Evolutionary conservation across 2,329 filamentous ascomycete species (phyloP), one percentile per base, ranked within the genome.

Genomic region (Cercospora sp.): DNA sequence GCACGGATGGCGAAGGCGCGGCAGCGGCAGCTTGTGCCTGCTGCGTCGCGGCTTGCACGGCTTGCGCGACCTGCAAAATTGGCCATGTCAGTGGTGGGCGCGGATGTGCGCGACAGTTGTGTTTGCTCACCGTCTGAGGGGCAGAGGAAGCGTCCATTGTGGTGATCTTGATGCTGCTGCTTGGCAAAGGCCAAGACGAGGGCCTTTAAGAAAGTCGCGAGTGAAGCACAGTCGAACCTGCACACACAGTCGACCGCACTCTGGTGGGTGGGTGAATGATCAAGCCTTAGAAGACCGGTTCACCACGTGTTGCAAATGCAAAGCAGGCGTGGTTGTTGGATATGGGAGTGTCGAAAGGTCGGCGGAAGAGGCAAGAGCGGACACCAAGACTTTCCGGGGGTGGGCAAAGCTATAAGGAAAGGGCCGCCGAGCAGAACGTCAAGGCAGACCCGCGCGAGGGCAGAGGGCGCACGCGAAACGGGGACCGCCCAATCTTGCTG

Each of bases 61-160:
- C 75, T 69, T 77, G 74, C 48, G 75, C 75, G 69, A 76, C 71
- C 26, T 72, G 72, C 63, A 72, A 70, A 28, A n/a, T n/a, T 20
- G 9, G 60, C 20, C 45, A 60, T 63, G 65, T 30, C 31, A 51
- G 20, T 18, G 23, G 60, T 55, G 51, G 62, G n/a, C n/a, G 10
- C 31, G 30, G n/a, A n/a, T 16, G 13, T n/a, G 36, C 23, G 33
- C 57, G 30, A 12, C 33, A 33, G 51, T 20, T 10, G 31, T 65
- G 51, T 59, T 65, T 33, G 53, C 55, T 67, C 33, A 60, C 61
- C 26, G 65, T 63, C 30, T 67, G 60, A 26, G 53, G 53, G n/a
- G 53, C 51, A 53, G 30, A 51, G 10, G 51, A 59, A n/a, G 51
- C 18, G 60, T 63, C 53, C 59, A 63, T 58, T 23, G 39, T 60